phyloP scores from a whole-genome alignment of 2,329 filamentous ascomycete species.

The Colletotrichum simmondsii region DNA sequence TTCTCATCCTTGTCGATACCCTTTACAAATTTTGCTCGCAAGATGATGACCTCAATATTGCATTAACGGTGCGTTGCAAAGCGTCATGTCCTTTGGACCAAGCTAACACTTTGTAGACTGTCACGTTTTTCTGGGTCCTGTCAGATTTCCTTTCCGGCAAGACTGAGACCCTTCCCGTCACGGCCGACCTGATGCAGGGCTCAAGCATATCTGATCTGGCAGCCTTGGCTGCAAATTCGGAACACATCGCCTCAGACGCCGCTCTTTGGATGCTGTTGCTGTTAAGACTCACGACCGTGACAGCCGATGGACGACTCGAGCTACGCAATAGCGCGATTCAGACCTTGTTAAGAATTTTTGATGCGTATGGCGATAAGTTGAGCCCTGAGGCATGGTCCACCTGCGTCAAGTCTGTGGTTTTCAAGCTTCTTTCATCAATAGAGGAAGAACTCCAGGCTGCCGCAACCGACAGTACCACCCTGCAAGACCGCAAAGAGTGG shows the following conservation, averaged over 20 bases:
- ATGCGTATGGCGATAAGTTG: constrained; percentile 87
- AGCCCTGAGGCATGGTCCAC: constrained; percentile 84
- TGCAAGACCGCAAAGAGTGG: constrained; percentile 67
- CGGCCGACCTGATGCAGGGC: constrained; percentile 64
- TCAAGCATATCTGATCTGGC: constrained; percentile 63
- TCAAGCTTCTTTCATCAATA: constrained; percentile 80
- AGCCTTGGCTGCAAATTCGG: constrained; percentile 67
- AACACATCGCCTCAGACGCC: constrained; percentile 71
- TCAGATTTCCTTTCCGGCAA: constrained; percentile 84
- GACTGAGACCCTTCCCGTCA: constrained; percentile 68
- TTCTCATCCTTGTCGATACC: constrained; percentile 83
- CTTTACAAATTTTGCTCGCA: constrained; percentile 91
- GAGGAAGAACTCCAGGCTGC: constrained; percentile 62
- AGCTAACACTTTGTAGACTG: constrained; percentile 65
- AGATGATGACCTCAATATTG: constrained; percentile 92
- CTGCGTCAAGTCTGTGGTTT: constrained; percentile 83
- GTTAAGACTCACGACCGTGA: constrained; percentile 76
- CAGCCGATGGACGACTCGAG: constrained; percentile 78
- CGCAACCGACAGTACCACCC: constrained; percentile 43
- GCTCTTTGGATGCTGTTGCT: constrained; percentile 84
- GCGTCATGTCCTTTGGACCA: constrained; percentile 27
- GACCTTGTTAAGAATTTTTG: constrained; percentile 89
- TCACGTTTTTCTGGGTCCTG: constrained; percentile 95
- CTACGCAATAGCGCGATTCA: constrained; percentile 90
- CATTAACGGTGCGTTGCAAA: constrained; percentile 76